Percentiles rank a stretch among this genome's conserved stretches.
These are phyloP conservation scores for Endocalyx cinctus DNA, from an alignment of 2,329 filamentous ascomycete genomes.

Conservation along the genomic window DNA sequence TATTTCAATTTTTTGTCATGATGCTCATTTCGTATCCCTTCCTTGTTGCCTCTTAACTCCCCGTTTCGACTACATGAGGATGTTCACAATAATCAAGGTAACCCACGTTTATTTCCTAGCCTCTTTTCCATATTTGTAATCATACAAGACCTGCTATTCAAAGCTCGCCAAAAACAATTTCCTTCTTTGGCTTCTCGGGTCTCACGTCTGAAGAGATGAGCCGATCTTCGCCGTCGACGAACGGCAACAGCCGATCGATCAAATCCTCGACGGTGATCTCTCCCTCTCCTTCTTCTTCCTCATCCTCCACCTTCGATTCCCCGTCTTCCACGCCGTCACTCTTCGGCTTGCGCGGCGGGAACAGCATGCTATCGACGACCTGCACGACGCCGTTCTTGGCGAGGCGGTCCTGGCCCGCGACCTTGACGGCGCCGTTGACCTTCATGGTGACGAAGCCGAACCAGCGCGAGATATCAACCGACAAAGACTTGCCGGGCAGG, in stretches of 20 bases:
- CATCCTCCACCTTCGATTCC: slow-evolving; percentile 55
- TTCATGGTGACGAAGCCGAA: slow-evolving; percentile 67
- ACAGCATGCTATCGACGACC: slow-evolving; percentile 65
- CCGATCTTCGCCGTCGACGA: slow-evolving; percentile 31
- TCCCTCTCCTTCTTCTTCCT: slow-evolving; percentile 52
- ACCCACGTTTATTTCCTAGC: too few species aligned
- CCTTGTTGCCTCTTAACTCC: too few species aligned
- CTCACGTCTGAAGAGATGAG: too few species aligned
- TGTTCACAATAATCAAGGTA: too few species aligned
- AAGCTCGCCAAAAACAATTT: too few species aligned
- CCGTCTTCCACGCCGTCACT: slow-evolving; percentile 32
- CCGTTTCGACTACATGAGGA: too few species aligned
- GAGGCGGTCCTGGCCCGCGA: slow-evolving; percentile 65
- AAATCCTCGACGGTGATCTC: slow-evolving; percentile 23
- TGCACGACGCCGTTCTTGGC: slow-evolving; percentile 81
- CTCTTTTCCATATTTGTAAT: too few species aligned
- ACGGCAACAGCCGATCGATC: slow-evolving; percentile 25
- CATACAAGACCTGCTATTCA: too few species aligned
- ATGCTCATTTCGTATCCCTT: too few species aligned
- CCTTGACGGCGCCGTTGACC: slow-evolving; percentile 67
- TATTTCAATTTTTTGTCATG: too few species aligned
- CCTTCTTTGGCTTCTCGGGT: too few species aligned
- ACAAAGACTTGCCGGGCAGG: slow-evolving; percentile 60
- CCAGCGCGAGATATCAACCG: slow-evolving; percentile 65
- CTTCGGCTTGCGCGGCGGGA: slow-evolving; percentile 63